These are phyloP conservation scores for Scolecobasidium constrictum DNA, from an alignment of 2,329 filamentous ascomycete genomes.

Conservation along the genomic window DNA sequence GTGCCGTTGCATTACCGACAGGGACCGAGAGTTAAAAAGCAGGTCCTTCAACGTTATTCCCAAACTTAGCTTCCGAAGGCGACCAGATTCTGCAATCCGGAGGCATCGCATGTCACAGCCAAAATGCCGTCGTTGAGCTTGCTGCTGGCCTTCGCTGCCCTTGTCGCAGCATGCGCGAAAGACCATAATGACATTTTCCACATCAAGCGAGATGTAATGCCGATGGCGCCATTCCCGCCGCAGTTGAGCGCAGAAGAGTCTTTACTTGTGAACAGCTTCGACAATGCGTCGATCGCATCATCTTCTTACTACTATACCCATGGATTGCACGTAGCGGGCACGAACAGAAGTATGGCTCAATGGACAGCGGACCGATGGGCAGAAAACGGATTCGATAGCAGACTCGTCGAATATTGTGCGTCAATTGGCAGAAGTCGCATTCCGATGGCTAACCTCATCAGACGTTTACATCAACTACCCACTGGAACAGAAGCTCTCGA, in stretches of 20 bases:
- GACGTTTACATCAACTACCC: slow-evolving; percentile 28
- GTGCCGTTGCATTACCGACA: too few relatives aligned
- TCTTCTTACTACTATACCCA: slow-evolving; percentile 29
- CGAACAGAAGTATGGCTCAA: slow-evolving; percentile 27
- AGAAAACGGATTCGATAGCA: slow-evolving; percentile 24
- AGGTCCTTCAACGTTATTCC: too few relatives aligned
- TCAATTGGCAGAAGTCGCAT: background rate
- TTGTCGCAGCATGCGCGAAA: too few relatives aligned
- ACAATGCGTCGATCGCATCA: slow-evolving; percentile 26
- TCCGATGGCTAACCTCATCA: background rate
- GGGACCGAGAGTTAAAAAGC: too few relatives aligned
- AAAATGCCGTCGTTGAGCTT: too few relatives aligned
- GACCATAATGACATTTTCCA: too few relatives aligned
- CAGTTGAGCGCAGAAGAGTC: slow-evolving; percentile 25
- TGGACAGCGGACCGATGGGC: slow-evolving; percentile 27
- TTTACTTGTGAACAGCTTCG: slow-evolving; percentile 29
- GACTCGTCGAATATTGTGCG: slow-evolving; percentile 22
- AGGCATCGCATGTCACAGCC: too few relatives aligned
- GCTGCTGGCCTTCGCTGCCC: too few relatives aligned
- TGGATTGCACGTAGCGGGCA: slow-evolving; percentile 22
- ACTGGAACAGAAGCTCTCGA: slow-evolving; percentile 21
- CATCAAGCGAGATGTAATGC: too few relatives aligned
- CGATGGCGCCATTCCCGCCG: slow-evolving; percentile 20
- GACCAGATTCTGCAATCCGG: too few relatives aligned
- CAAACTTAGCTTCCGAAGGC: too few relatives aligned